These are phyloP conservation scores for Thielaviopsis ethacetica DNA, from an alignment of 2,329 filamentous ascomycete species.

Conservation along the genomic window DNA sequence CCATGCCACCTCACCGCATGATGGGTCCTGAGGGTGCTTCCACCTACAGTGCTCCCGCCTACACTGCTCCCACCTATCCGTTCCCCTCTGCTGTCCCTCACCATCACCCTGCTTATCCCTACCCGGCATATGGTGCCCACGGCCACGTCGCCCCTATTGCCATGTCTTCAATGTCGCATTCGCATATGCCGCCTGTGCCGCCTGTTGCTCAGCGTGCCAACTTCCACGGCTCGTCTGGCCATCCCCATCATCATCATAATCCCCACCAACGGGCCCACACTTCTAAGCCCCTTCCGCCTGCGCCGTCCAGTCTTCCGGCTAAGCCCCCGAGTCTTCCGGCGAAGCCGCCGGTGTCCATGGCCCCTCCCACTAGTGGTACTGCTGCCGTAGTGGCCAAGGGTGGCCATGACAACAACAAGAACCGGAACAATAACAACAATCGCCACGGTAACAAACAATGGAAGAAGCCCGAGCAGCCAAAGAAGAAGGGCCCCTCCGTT, in stretches of 20 bases:
- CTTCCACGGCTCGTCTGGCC: background rate
- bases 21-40: background rate
- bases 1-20: slow-evolving; percentile 2
- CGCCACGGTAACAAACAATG: background rate
- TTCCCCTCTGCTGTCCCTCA: background rate
- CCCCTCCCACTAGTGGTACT: background rate
- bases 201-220: background rate
- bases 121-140: background rate
- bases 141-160: background rate
- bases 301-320: slow-evolving; percentile 4
- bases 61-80: background rate
- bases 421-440: background rate
- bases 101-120: background rate
- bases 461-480: background rate
- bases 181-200: background rate
- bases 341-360: background rate
- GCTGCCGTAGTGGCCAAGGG: background rate
- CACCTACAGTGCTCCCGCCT: background rate
- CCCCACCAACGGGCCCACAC: background rate
- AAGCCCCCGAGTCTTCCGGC: slow-evolving; percentile 5
- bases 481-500: background rate
- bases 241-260: background rate
- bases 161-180: background rate
- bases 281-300: background rate
- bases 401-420: background rate